Base-by-base conservation (phyloP, 1,284 basidiomycete genomes). In the Peniophora sp. region DNA sequence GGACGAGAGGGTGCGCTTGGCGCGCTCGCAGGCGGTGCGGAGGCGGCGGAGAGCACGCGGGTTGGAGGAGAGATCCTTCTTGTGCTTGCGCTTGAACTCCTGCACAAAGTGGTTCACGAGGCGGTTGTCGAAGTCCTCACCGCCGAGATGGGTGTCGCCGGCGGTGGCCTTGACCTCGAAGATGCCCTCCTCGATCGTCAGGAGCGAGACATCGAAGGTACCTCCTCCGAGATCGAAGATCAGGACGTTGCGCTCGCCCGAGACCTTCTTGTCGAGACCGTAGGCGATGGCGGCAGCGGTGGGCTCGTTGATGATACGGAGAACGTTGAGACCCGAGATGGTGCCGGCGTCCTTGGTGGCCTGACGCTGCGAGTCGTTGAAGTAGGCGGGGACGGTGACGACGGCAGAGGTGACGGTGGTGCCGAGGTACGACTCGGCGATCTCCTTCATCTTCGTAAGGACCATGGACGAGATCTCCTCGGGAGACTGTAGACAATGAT, bases 131-230 rank as follows among this genome's bases (percentile, higher is more conserved):
- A 98, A 99, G 74, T 98, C 95, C 74, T 98, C 95, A 77, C 96
- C 95, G 75, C 95, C 95, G 69, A 98, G 79, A 72, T 98, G 95
- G 56, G 95, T 99, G 76, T 98, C 96, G 83, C 95, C 96, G 56
- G 96, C 95, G 57, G 95, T 98, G 56, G 96, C 93, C 79, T 97
- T 96, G 71, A 98, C 95, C 72, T 97, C 95, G 75, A 98, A 99
- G 72, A 99, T 94, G 71, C 94, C 95, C 73, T 97, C 95, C 71
- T 97, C 93, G 57, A 98, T 97, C 56, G 94, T 95, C 60, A 99
- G 74, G 56, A 99, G 90, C 34, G 95, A 98, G 32, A 98, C 96
- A 86, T 98, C 96, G 71, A 98, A 98, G 46, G 95, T 98, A 78
- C 95, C 95, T 78, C 96, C 96, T 59, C 95, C 96, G 49, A 98